These are phyloP conservation scores for Phytophthora capsici DNA, from an alignment of 352 stramenopile genomes.

Conservation along the genomic window DNA sequence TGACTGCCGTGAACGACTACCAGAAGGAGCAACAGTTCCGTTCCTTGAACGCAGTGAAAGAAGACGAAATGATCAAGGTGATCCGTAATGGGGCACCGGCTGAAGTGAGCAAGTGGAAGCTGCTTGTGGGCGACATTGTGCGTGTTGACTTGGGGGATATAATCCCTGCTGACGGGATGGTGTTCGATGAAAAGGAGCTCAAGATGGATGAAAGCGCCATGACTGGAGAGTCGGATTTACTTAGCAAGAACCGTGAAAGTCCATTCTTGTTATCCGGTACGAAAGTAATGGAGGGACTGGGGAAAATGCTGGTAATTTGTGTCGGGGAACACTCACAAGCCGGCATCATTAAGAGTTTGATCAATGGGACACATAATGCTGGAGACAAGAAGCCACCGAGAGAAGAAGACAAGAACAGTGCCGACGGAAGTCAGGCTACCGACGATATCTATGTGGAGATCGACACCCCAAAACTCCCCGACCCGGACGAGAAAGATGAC, in stretches of 20 bases:
- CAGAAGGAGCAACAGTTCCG: slow-evolving; percentile 91
- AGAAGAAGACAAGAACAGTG: slow-evolving; percentile 25
- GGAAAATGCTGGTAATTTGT: slow-evolving; percentile 90
- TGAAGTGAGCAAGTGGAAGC: slow-evolving; percentile 68
- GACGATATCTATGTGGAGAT: slow-evolving; percentile 50
- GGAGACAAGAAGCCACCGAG: slow-evolving; percentile 10
- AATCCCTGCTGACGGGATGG: slow-evolving; percentile 86
- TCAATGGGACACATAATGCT: slow-evolving; percentile 73
- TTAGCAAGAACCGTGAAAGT: slow-evolving; percentile 73
- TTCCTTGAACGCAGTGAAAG: slow-evolving; percentile 79
- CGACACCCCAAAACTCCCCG: slow-evolving; percentile 44
- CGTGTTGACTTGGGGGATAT: slow-evolving; percentile 82
- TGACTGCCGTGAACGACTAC: slow-evolving; percentile 91
- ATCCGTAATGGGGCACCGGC: slow-evolving; percentile 54
- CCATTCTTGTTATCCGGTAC: slow-evolving; percentile 92
- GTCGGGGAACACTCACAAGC: slow-evolving; percentile 91
- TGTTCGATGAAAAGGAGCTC: slow-evolving; percentile 83
- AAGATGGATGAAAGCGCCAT: slow-evolving; percentile 91
- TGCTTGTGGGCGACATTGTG: slow-evolving; percentile 91
- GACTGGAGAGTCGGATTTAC: slow-evolving; percentile 89
- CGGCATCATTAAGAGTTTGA: slow-evolving; percentile 83
- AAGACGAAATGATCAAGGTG: slow-evolving; percentile 78
- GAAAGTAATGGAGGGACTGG: slow-evolving; percentile 88
- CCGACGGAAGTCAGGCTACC: slow-evolving; percentile 1
- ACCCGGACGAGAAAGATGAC: slow-evolving; percentile 4